Conservation (phyloP, 2,329 filamentous ascomycete species). For the Lachnellula cervina region DNA sequence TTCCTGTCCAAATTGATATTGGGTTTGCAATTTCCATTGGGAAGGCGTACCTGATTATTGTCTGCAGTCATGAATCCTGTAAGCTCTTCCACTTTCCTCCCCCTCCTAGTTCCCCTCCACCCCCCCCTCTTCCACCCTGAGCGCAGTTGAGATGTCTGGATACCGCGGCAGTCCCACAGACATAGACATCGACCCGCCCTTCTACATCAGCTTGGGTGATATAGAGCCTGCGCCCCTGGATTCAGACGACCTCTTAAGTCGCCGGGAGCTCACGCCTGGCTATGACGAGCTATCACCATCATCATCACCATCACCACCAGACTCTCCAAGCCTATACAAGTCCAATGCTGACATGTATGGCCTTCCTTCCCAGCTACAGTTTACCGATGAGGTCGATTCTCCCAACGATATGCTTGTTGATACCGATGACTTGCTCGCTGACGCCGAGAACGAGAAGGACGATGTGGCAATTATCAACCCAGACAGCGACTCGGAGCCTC, state of each 20-base stretch:
- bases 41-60: conserved; percentile 20
- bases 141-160: not conserved
- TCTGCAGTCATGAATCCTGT: conserved; percentile 25
- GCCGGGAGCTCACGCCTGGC: too few relatives aligned
- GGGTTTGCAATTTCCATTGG: conserved; percentile 7
- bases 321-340: not conserved
- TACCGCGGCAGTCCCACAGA: not conserved
- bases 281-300: not conserved
- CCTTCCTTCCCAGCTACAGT: conserved; percentile 19
- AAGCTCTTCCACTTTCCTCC: conserved; percentile 7
- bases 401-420: conserved; percentile 32
- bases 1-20: conserved; percentile 9
- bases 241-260: too few relatives aligned
- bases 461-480: conserved; percentile 38
- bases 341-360: conserved; percentile 11
- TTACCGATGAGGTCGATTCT: conserved; percentile 25
- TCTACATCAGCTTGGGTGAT: not conserved
- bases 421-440: conserved; percentile 28
- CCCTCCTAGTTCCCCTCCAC: not conserved
- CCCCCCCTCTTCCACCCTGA: not conserved
- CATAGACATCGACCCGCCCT: not conserved
- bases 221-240: too few relatives aligned
- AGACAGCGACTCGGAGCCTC: conserved; percentile 27
- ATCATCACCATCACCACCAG: not conserved
- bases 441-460: conserved; percentile 33